Conservation (phyloP, 225 moss, liverwort and hornwort genomes). For the Ulota crispa region DNA sequence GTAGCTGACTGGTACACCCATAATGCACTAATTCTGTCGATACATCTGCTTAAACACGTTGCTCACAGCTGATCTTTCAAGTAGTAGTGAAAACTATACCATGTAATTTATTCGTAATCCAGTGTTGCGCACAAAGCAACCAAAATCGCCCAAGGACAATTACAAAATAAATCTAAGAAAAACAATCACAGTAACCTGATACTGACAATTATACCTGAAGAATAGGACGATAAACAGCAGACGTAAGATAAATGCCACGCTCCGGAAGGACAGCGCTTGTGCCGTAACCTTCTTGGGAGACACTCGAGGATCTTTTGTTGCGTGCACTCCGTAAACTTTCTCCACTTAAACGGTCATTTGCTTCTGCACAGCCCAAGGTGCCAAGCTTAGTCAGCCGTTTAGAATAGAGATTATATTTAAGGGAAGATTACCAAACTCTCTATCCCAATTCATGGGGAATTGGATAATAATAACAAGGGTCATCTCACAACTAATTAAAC, state of each 20-base stretch:
- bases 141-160: not conserved
- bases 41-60: not conserved
- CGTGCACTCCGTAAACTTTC: slow-evolving; percentile 76
- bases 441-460: not conserved
- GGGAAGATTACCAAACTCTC: slow-evolving; percentile 6
- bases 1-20: not conserved
- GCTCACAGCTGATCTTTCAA: not conserved
- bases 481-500: not conserved
- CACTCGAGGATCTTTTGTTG: slow-evolving; percentile 68
- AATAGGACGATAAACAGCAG: slow-evolving; percentile 98
- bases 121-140: slow-evolving; percentile 3
- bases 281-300: slow-evolving; percentile 95
- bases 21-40: not conserved
- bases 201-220: slow-evolving; percentile 69
- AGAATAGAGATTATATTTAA: not conserved
- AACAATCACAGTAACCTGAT: not conserved
- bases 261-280: slow-evolving; percentile 92
- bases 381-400: slow-evolving; percentile 2
- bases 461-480: slow-evolving; percentile 2
- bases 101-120: not conserved
- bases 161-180: not conserved
- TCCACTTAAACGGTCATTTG: slow-evolving; percentile 78
- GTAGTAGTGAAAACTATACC: not conserved
- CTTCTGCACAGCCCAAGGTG: slow-evolving; percentile 46
- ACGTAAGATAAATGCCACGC: slow-evolving; percentile 98